Evolutionary conservation across 2,329 filamentous ascomycete genomes (phyloP), one percentile per base, ranked within the genome.

Genomic region (Knoxdaviesia capensis): DNA sequence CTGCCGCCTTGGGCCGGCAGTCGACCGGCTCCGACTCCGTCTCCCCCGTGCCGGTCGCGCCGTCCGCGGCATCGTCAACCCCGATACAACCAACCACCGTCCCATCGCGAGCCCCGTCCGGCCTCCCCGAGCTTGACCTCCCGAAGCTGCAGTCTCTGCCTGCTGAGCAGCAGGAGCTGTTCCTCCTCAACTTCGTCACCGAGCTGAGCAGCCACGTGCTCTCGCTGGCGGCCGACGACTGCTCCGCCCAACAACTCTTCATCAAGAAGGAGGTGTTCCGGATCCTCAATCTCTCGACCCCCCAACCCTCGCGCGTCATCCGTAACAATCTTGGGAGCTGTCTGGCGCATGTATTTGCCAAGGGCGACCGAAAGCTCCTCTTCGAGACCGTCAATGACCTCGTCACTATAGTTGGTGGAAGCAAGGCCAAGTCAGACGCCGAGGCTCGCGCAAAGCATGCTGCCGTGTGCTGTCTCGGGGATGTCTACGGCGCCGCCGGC

Each of bases 351-450:
- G 77, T 96, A 45, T 81, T 98, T 49, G 71, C 68, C 10, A 80
- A 81, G 48, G 90, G 90, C 8, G 88, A 94, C 59, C 73, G 88
- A 48, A 94, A 92, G 56, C 69, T 93, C 41, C 70, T 98, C 3
- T 94, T 92, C 54, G 90, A 98, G 59, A 92, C 85, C 0, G 81
- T 96, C 54, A 93, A 90, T 52, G 88, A 96, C 49, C 66, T 96
- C 7, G 67, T 87, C 7, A 66, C 62, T 7, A 76, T 93, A 43
- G 57, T 93, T 38, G 76, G 76, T 46, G 71, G 71, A 39, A 74
- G 79, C 20, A 94, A 93, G 57, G 68, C 67, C 33, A 80, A 79
- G 56, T 63, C 63, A 42, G 87, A 94, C 44, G 76, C 75, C 49
- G 86, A 94, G 51, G 57, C 80, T 41, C 76, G 77, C 52, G 71